Conservation (phyloP, 495 filamentous ascomycete species). For the Penicillium steckii region DNA sequence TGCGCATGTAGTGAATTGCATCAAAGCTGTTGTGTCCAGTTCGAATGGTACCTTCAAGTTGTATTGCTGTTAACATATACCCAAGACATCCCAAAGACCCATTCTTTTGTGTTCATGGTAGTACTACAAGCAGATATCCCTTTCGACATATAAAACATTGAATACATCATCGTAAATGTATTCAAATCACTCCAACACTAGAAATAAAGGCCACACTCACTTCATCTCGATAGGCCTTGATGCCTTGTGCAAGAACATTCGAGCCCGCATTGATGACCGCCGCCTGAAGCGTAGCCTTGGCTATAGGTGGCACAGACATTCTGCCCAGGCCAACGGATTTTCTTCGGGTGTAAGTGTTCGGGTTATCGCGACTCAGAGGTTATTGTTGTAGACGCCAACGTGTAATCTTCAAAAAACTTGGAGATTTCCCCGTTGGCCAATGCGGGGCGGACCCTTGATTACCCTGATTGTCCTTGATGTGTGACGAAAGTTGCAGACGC, state of each 20-base stretch:
- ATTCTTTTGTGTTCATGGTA: too few species aligned
- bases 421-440: not conserved
- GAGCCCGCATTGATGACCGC: constrained; percentile 65
- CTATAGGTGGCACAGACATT: constrained; percentile 48
- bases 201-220: constrained; percentile 38
- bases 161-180: too few species aligned
- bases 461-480: too few species aligned
- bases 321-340: not conserved
- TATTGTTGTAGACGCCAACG: too few species aligned
- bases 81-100: too few species aligned
- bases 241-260: constrained; percentile 72
- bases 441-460: not conserved
- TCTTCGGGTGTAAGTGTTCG: not conserved
- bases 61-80: not conserved
- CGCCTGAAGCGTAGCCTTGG: constrained; percentile 64
- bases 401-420: not conserved
- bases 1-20: constrained; percentile 73
- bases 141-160: too few species aligned
- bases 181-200: not conserved
- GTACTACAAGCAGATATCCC: too few species aligned
- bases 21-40: constrained; percentile 57
- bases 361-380: too few species aligned
- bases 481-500: too few species aligned
- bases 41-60: constrained; percentile 28
- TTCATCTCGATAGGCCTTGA: constrained; percentile 60